Percentiles rank a stretch among this genome's conserved stretches.
Conservation (phyloP, 2,329 filamentous ascomycete species). For the Trichoderma atrobrunneum region DNA sequence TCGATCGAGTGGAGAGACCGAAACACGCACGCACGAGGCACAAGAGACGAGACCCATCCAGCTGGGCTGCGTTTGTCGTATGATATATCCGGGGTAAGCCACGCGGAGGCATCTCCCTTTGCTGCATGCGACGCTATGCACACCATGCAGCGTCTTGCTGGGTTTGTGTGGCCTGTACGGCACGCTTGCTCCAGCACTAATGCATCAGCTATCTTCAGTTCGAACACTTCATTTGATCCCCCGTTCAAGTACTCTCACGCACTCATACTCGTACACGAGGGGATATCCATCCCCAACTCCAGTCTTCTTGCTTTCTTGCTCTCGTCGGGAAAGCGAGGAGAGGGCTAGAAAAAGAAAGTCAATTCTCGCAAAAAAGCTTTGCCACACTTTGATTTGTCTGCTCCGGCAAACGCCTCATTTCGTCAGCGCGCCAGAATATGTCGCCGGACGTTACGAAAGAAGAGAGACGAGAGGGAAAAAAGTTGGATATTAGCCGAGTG, state of each 20-base stretch:
- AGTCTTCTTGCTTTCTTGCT: neutral
- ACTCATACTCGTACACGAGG: neutral
- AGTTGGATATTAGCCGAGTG: slow-evolving; percentile 5
- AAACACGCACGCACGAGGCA: neutral
- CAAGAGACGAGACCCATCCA: neutral
- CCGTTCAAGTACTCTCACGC: too few species aligned
- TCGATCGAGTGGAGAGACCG: neutral
- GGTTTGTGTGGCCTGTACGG: neutral
- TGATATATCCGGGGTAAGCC: slow-evolving; percentile 18
- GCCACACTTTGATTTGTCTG: slow-evolving; percentile 1
- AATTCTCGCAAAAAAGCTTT: neutral
- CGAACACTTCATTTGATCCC: neutral
- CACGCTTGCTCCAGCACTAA: neutral
- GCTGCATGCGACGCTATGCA: slow-evolving; percentile 10
- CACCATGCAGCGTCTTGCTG: neutral
- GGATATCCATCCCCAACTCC: neutral
- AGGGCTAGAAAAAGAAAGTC: neutral
- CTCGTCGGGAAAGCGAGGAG: neutral
- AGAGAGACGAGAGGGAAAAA: neutral
- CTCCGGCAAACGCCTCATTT: neutral
- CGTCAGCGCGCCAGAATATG: neutral
- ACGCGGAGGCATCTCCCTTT: slow-evolving; percentile 13
- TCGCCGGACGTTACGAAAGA: neutral
- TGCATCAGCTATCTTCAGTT: neutral
- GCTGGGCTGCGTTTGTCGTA: slow-evolving; percentile 7